Conservation (phyloP, 768 basidiomycete genomes). For the Tylopilus sp. region DNA sequence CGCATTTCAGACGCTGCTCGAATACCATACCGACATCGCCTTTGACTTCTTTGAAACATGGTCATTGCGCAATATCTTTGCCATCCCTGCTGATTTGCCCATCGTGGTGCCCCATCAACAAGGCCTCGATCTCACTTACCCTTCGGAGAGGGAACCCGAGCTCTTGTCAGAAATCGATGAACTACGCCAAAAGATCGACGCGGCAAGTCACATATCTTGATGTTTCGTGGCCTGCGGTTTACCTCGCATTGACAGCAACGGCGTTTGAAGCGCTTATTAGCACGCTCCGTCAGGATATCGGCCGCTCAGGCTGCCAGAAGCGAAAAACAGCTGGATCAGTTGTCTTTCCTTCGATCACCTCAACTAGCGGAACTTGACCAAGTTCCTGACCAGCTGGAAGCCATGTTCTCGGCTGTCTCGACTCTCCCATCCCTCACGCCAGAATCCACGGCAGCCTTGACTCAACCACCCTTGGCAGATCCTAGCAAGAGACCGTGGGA, state of each 20-base stretch:
- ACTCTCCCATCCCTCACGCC: slow-evolving; percentile 46
- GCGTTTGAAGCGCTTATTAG: slow-evolving; percentile 54
- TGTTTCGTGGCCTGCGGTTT: slow-evolving; percentile 2
- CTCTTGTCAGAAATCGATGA: slow-evolving; percentile 67
- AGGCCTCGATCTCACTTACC: slow-evolving; percentile 60
- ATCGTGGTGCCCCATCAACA: slow-evolving; percentile 76
- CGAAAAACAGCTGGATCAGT: slow-evolving; percentile 37
- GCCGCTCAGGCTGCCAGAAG: slow-evolving; percentile 45
- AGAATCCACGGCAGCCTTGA: slow-evolving; percentile 36
- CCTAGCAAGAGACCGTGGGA: slow-evolving; percentile 79
- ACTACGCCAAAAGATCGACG: slow-evolving; percentile 61
- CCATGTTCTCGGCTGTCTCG: slow-evolving; percentile 47
- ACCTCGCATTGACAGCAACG: slow-evolving; percentile 49
- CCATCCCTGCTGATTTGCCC: slow-evolving; percentile 63
- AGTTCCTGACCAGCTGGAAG: slow-evolving; percentile 39
- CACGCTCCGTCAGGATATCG: slow-evolving; percentile 49
- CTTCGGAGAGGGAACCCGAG: slow-evolving; percentile 55
- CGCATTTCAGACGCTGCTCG: slow-evolving; percentile 83
- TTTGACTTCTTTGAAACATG: slow-evolving; percentile 92
- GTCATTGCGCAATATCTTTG: slow-evolving; percentile 85
- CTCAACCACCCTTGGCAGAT: slow-evolving; percentile 35
- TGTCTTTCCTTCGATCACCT: slow-evolving; percentile 44
- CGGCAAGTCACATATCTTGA: slow-evolving; percentile 44
- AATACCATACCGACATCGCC: slow-evolving; percentile 84
- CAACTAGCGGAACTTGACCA: slow-evolving; percentile 36